Evolutionary conservation across 805 yeast species (phyloP), one percentile per base, ranked within the genome.

Genomic region (Starmerella gropengiesseri): DNA sequence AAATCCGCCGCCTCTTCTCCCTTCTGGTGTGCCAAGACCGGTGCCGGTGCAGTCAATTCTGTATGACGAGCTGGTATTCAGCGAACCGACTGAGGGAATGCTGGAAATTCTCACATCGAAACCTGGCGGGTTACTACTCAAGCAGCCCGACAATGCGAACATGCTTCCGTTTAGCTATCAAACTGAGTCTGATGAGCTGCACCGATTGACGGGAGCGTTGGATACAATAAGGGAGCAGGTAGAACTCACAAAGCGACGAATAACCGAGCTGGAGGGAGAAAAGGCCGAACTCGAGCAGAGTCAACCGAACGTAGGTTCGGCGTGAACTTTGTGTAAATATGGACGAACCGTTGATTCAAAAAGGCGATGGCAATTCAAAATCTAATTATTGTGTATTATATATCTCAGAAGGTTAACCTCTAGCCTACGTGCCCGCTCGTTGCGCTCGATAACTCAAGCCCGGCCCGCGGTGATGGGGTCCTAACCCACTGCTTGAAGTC

Each of bases 41-140:
- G 58, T 68, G 1, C 60, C 65, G 5, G 81, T 81, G 2, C 72
- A 76, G 48, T 71, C 81, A 36, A 61, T 75, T 2, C 63, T 78
- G 31, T 91, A 81, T 55, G 98, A 91, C 57, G 98, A 91, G 58
- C 65, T 91, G 16, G 94, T 91, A 2, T 91, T 91, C 58, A 84
- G 81, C 59, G 98, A 91, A 60, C 98, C 98, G 3, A 86, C 95
- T 6, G 97, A 91, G 53, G 72, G 72, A 17, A 74, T 86, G 62
- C 89, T 91, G 63, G 84, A 80, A 51, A 65, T 77, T 4, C 68
- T 89, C 55, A 82, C 94, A 5, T 52, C 62, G 13, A 41, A 56
- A 8, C 63, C 64, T 7, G 68, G 67, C 5, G 65, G 65, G 3
- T 49, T 61, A 25, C 47, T 64, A 7, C 54, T 59, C 20, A 52